phyloP scores from a whole-genome alignment of 345 rosid species.

The Aquilaria sinensis region DNA sequence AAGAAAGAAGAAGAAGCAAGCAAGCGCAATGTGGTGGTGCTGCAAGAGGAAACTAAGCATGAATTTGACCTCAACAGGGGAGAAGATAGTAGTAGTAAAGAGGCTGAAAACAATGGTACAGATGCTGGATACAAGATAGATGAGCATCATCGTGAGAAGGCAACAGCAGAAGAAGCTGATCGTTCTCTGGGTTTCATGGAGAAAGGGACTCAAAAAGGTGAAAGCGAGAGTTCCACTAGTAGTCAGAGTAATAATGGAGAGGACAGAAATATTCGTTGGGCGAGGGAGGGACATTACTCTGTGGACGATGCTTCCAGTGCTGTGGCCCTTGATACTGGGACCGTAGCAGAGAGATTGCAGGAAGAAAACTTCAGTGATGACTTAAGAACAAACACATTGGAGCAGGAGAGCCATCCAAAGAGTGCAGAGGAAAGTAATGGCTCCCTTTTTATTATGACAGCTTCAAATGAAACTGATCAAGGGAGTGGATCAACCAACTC shows the following conservation, averaged over 20 bases:
- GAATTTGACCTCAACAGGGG: conserved; percentile 31
- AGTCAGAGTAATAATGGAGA: conserved; percentile 32
- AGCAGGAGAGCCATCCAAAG: conserved; percentile 16
- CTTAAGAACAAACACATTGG: conserved; percentile 6
- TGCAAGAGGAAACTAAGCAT: conserved; percentile 20
- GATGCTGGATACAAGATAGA: conserved; percentile 29
- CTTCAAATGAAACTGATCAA: conserved; percentile 26
- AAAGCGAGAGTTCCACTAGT: conserved; percentile 22
- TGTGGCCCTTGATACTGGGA: conserved; percentile 62
- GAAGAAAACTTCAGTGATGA: conserved; percentile 16
- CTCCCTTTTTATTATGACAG: conserved; percentile 12
- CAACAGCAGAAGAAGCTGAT: conserved; percentile 31
- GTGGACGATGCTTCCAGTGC: conserved; percentile 99
- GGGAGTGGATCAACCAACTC: conserved; percentile 14
- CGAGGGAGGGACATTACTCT: conserved; percentile 80
- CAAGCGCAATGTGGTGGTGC: conserved; percentile 21
- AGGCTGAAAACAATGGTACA: conserved; percentile 16
- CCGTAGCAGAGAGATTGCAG: conserved; percentile 29
- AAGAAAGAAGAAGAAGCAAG: conserved; percentile 26
- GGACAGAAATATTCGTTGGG: conserved; percentile 44
- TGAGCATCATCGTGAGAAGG: conserved; percentile 23
- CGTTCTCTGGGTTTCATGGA: conserved; percentile 2
- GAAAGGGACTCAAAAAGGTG: conserved; percentile 26
- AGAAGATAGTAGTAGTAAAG: conserved; percentile 26
- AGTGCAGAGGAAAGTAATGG: conserved; percentile 13